Base-by-base conservation (phyloP, 257 asterid genomes). In the Ballota nigra region DNA sequence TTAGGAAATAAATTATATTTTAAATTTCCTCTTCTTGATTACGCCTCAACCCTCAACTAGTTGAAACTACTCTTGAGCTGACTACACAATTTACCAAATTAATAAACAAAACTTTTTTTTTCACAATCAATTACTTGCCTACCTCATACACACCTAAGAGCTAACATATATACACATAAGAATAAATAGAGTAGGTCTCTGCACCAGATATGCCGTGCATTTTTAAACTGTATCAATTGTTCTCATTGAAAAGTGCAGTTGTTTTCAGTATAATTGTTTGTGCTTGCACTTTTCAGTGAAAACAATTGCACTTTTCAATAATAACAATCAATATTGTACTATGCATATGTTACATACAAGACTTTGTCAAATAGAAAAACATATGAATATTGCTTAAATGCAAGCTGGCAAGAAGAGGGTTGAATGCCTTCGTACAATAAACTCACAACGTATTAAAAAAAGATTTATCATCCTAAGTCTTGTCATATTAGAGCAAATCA, bases 361-460 rank as follows among this genome's bases (percentile, higher is more conserved):
- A 33, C 8, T 33, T 33, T 33, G 9, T 33, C 38, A 33, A 33
- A 33, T 33, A 33, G 5, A n/a, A n/a, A n/a, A n/a, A n/a, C n/a
- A n/a, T n/a, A n/a, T n/a, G 43, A 1, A 36, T 15, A 13, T 5
- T 13, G 52, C 52, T 43, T 34, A 70, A 63, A 40, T 34, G 73
- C 31, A 47, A 70, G 79, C 77, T 69, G 85, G 76, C 70, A 62
- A 28, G 76, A 22, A 66, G 71, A 61, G 55, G 75, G 69, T 73
- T 53, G 85, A 75, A 63, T 75, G 83, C 75, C 81, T 79, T 74
- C 60, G 61, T 34, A 76, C 78, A 59, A 68, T 34, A 65, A 73
- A 9, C 9, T 5, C 38, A 6, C 19, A 41, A 28, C 31, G 12
- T n/a, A 24, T 38, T 49, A 34, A 29, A 13, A 56, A 40, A 19